phyloP scores from a whole-genome alignment of 2,329 filamentous ascomycete genomes.

The Botrytis porri region DNA sequence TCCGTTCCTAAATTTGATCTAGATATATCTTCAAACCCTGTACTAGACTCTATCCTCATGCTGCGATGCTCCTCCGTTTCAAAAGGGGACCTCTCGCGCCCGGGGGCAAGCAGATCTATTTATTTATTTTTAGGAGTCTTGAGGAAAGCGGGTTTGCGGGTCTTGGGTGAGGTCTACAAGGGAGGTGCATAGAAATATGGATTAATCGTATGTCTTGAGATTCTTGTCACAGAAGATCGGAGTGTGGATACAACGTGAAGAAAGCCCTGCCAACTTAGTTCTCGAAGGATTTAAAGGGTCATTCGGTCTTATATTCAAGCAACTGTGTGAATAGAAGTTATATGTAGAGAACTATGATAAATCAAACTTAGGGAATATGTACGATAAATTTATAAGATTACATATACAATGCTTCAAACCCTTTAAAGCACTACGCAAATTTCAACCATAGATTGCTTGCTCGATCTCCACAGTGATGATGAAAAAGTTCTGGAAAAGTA shows the following conservation, averaged over 20 bases:
- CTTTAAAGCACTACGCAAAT: not conserved
- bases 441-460: not conserved
- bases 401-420: not conserved
- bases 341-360: not conserved
- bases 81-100: not conserved
- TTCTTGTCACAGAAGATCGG: not conserved
- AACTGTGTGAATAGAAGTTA: not conserved
- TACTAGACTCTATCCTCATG: not conserved
- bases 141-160: not conserved
- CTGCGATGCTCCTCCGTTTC: not conserved
- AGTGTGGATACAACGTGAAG: not conserved
- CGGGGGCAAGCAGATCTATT: not conserved
- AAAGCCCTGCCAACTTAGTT: not conserved
- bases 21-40: not conserved
- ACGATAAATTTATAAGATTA: not conserved
- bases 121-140: not conserved
- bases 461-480: not conserved
- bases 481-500: not conserved
- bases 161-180: not conserved
- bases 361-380: not conserved
- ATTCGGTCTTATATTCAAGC: not conserved
- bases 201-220: not conserved
- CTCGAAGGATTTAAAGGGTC: not conserved
- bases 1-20: not conserved
- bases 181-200: conserved; percentile 8